A percentile compares a stretch with the other conserved stretches of the same genome.
These are phyloP conservation scores for Sanguinoderma infundibulare DNA, from an alignment of 1,284 basidiomycete species.

Conservation along the genomic window DNA sequence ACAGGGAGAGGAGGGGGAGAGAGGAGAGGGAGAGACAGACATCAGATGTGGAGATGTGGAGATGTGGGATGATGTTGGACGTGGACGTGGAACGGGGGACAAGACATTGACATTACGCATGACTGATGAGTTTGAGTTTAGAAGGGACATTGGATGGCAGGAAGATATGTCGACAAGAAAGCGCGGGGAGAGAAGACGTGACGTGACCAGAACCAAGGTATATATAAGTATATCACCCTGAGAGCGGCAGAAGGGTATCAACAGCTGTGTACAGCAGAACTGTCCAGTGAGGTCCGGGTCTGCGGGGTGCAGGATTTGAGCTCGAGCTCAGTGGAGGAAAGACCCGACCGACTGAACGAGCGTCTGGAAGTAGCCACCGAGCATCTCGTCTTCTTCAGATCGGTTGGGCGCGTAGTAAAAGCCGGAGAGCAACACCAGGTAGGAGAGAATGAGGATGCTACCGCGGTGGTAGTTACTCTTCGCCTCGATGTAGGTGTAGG, in stretches of 20 bases:
- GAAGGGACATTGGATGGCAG: neutral
- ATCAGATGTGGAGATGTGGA: no score
- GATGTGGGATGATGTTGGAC: no score
- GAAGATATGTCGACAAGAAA: no score
- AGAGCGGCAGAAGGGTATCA: conserved; percentile 6
- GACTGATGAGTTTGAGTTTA: neutral
- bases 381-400: conserved; percentile 25
- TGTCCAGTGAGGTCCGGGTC: neutral
- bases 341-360: conserved; percentile 7
- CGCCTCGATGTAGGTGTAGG: conserved; percentile 99
- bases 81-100: neutral
- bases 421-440: conserved; percentile 78
- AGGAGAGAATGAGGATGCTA: conserved; percentile 89
- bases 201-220: neutral
- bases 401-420: conserved; percentile 77
- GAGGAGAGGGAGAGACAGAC: neutral
- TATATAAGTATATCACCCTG: conserved; percentile 18
- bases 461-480: conserved; percentile 97
- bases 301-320: neutral
- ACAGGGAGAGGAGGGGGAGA: no score
- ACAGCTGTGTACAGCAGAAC: neutral
- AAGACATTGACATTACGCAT: neutral
- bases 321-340: conserved; percentile 9
- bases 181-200: neutral
- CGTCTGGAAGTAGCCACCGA: conserved; percentile 19